phyloP scores from a whole-genome alignment of 75 land plant species.

The Ceratopteris richardii region DNA sequence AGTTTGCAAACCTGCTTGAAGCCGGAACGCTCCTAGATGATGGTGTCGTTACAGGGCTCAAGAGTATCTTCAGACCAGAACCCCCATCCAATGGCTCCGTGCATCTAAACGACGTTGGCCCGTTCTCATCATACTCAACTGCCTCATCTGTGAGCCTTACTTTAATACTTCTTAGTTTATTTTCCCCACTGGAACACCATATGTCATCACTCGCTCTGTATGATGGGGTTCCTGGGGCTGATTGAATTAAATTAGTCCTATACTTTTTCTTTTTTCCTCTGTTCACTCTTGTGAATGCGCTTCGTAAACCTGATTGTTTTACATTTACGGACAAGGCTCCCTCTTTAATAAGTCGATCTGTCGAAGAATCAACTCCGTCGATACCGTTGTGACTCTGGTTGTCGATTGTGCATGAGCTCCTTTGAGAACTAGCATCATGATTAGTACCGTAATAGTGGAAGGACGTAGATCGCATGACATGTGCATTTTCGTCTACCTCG shows the following conservation, averaged over 20 bases:
- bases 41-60: slow-evolving; percentile 1
- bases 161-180: neutral
- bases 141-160: neutral
- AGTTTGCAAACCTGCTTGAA: neutral
- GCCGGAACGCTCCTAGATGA: neutral
- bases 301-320: neutral
- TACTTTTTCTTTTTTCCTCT: neutral
- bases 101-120: neutral
- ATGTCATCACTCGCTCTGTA: too few relatives aligned
- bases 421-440: too few relatives aligned
- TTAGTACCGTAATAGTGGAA: neutral
- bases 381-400: too few relatives aligned
- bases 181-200: neutral
- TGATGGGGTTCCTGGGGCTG: neutral
- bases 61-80: slow-evolving; percentile 1
- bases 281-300: neutral
- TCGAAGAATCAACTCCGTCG: too few relatives aligned
- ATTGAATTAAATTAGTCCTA: neutral
- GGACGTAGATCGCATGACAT: neutral
- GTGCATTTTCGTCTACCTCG: neutral
- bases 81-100: neutral
- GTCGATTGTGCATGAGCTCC: too few relatives aligned
- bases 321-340: too few relatives aligned
- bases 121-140: neutral
- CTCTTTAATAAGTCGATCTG: too few relatives aligned